phyloP scores from a whole-genome alignment of 2,329 filamentous ascomycete genomes.

The Aspergillus unguis region DNA sequence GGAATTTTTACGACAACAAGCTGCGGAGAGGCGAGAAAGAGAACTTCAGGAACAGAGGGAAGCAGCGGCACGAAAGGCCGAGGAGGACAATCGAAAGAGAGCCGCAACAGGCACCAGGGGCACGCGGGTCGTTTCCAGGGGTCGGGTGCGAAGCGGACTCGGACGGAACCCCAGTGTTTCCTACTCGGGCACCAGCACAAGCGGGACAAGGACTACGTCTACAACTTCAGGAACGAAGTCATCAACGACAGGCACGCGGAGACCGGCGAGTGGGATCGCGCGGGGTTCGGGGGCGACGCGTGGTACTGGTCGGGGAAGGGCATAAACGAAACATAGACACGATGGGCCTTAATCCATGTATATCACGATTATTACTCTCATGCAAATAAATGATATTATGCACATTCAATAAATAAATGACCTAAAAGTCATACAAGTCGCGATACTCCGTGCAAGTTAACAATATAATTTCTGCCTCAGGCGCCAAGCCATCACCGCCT shows the following conservation, averaged over 20 bases:
- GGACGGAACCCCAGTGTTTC: slow-evolving; percentile 38
- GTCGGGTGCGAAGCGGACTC: slow-evolving; percentile 33
- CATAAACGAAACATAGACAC: slow-evolving; percentile 12
- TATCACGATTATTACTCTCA: no score
- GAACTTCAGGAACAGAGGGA: slow-evolving; percentile 78
- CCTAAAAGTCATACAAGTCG: no score
- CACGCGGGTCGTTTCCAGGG: slow-evolving; percentile 33
- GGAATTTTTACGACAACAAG: slow-evolving; percentile 67
- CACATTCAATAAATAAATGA: no score
- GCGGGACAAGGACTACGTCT: slow-evolving; percentile 25
- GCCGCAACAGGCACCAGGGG: slow-evolving; percentile 32
- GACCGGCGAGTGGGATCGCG: slow-evolving; percentile 39
- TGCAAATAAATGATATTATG: background rate
- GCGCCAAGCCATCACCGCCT: slow-evolving; percentile 21
- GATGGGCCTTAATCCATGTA: no score
- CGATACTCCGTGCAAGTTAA: background rate
- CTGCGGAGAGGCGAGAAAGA: slow-evolving; percentile 69
- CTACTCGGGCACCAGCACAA: slow-evolving; percentile 23
- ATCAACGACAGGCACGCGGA: slow-evolving; percentile 32
- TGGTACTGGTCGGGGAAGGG: slow-evolving; percentile 27
- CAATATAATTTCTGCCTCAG: slow-evolving; percentile 13
- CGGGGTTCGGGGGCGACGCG: slow-evolving; percentile 36
- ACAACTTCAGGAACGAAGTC: slow-evolving; percentile 27
- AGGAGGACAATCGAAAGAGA: slow-evolving; percentile 45
- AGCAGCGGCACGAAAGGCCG: slow-evolving; percentile 57